Conservation (phyloP, 208 protist species). For the Leishmania gerbilli region DNA sequence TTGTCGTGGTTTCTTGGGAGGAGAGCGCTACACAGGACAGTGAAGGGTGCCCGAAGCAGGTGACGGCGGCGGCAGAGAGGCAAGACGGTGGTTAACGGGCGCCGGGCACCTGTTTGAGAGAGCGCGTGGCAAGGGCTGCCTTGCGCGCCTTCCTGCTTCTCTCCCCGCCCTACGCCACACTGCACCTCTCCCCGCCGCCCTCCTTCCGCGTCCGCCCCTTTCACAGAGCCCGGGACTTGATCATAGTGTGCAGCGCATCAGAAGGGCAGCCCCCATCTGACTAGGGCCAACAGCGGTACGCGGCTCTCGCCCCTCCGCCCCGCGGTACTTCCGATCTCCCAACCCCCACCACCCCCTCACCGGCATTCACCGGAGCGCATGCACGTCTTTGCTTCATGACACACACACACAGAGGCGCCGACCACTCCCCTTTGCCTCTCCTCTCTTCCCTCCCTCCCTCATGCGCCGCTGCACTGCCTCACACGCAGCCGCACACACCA, state of each 20-base stretch:
- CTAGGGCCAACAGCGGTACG: not conserved
- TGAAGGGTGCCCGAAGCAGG: not conserved
- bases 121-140: not conserved
- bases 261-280: not conserved
- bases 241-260: not conserved
- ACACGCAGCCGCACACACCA: not conserved
- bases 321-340: not conserved
- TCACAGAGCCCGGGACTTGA: not conserved
- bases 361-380: not conserved
- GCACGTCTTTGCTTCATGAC: not conserved
- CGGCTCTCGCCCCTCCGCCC: not conserved
- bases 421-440: not conserved
- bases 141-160: not conserved
- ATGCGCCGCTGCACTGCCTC: not conserved
- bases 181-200: not conserved
- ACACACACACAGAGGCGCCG: not conserved
- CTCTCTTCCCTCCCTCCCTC: not conserved
- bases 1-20: not conserved
- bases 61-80: not conserved
- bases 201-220: not conserved
- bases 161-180: not conserved
- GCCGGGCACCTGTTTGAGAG: not conserved
- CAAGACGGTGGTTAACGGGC: not conserved
- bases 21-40: not conserved
- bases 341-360: not conserved